Conservation (phyloP, 176 grass and related monocot genomes). For the Tillandsia fasciculata region DNA sequence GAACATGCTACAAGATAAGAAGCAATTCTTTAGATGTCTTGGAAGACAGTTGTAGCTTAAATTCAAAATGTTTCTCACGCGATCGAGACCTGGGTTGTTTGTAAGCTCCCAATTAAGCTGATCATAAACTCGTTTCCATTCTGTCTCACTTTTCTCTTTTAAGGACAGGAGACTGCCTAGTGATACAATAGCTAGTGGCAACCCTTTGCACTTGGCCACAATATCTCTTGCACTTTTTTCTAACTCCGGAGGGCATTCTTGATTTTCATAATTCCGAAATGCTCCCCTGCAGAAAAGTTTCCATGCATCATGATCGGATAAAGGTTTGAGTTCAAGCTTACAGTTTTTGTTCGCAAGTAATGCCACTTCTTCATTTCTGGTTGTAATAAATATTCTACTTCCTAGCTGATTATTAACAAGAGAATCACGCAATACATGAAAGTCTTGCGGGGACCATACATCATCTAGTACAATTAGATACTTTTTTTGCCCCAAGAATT, state of each 20-base stretch:
- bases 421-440: no score
- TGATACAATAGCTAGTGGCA: conserved; percentile 34
- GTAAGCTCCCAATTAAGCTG: conserved; percentile 37
- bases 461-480: no score
- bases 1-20: conserved; percentile 30
- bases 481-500: no score
- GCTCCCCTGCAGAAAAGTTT: conserved; percentile 37
- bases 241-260: conserved; percentile 17
- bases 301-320: no score
- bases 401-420: no score
- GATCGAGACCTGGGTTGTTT: conserved; percentile 22
- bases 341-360: no score
- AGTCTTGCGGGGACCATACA: no score
- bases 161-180: conserved; percentile 15
- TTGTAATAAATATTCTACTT: no score
- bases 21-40: conserved; percentile 21
- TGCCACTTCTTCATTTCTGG: no score
- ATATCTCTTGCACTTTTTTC: conserved; percentile 14
- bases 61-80: conserved; percentile 13
- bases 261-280: conserved; percentile 16
- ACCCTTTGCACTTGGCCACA: conserved; percentile 31
- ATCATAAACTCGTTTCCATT: conserved; percentile 22
- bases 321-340: no score
- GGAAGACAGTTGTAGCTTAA: conserved; percentile 20
- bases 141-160: not conserved